These are phyloP conservation scores for Chlorociboria aeruginascens DNA, from an alignment of 495 filamentous ascomycete species.

Conservation along the genomic window DNA sequence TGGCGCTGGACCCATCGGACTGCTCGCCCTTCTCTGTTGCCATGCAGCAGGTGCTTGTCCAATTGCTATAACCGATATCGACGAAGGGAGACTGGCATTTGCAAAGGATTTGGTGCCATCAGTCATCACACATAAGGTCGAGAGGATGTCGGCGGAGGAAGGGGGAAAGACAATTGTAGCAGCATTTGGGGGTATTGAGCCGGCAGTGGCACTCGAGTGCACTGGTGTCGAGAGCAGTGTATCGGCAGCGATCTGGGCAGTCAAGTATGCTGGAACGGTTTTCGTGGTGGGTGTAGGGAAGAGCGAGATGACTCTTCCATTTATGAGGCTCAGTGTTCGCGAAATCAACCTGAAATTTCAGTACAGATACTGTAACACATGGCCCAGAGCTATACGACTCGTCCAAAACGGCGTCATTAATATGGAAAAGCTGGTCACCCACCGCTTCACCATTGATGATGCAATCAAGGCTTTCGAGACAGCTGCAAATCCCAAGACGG, in stretches of 20 bases:
- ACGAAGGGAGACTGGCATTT: conserved; percentile 69
- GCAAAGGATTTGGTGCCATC: conserved; percentile 65
- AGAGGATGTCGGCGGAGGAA: conserved; percentile 54
- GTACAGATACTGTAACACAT: conserved; percentile 91
- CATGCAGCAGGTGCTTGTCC: conserved; percentile 76
- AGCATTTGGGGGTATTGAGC: conserved; percentile 53
- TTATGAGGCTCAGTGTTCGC: conserved; percentile 79
- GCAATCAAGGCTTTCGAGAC: conserved; percentile 82
- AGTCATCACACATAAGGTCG: conserved; percentile 68
- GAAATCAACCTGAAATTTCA: conserved; percentile 94
- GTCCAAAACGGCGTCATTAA: conserved; percentile 73
- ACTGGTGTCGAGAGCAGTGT: conserved; percentile 88
- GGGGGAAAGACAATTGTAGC: conserved; percentile 52
- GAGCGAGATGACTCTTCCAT: conserved; percentile 88
- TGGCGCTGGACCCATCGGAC: conserved; percentile 82
- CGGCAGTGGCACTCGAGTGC: conserved; percentile 72
- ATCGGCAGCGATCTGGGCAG: conserved; percentile 70
- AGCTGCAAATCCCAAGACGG: conserved; percentile 74
- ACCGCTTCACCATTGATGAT: conserved; percentile 75
- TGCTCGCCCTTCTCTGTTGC: conserved; percentile 72
- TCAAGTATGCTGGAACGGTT: conserved; percentile 88
- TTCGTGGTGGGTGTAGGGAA: conserved; percentile 89
- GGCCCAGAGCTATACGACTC: conserved; percentile 84
- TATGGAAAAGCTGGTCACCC: conserved; percentile 71
- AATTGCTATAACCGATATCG: conserved; percentile 86